phyloP scores from a whole-genome alignment of 805 yeast genomes.

The Starmerella geochares region DNA sequence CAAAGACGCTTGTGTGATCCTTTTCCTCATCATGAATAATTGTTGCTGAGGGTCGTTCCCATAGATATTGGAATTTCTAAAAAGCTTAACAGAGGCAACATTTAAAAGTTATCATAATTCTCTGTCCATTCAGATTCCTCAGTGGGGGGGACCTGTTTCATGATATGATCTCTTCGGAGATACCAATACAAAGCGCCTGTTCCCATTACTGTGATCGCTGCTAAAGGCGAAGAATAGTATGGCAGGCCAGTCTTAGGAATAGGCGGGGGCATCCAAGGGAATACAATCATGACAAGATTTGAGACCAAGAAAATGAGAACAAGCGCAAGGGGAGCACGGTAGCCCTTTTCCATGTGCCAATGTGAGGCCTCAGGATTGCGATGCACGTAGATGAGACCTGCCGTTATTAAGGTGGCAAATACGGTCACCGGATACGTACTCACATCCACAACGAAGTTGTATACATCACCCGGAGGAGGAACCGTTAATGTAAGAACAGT shows the following conservation, averaged over 20 bases:
- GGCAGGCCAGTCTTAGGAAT: conserved; percentile 35
- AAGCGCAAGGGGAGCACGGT: conserved; percentile 18
- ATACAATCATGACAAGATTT: conserved; percentile 42
- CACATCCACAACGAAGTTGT: conserved; percentile 52
- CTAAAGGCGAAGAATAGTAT: conserved; percentile 48
- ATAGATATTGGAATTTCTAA: too few species aligned
- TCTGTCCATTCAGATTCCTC: conserved; percentile 8
- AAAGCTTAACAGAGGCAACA: not conserved
- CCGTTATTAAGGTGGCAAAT: conserved; percentile 44
- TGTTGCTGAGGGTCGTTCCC: too few species aligned
- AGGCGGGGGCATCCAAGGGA: conserved; percentile 51
- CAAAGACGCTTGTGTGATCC: too few species aligned
- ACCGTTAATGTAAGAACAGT: conserved; percentile 44
- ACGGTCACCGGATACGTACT: conserved; percentile 57
- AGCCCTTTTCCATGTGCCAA: conserved; percentile 30
- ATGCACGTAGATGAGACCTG: conserved; percentile 46
- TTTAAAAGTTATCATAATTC: conserved; percentile 1
- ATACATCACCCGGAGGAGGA: conserved; percentile 57
- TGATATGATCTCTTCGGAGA: conserved; percentile 9
- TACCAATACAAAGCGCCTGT: conserved; percentile 39
- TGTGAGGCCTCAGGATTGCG: conserved; percentile 32
- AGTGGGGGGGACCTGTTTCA: conserved; percentile 4
- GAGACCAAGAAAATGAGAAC: conserved; percentile 37
- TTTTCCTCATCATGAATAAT: too few species aligned
- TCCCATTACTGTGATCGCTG: conserved; percentile 40